Evolutionary conservation across 2,329 filamentous ascomycete genomes (phyloP), one percentile per base, ranked within the genome.

Genomic region (Pseudonectria buxi): DNA sequence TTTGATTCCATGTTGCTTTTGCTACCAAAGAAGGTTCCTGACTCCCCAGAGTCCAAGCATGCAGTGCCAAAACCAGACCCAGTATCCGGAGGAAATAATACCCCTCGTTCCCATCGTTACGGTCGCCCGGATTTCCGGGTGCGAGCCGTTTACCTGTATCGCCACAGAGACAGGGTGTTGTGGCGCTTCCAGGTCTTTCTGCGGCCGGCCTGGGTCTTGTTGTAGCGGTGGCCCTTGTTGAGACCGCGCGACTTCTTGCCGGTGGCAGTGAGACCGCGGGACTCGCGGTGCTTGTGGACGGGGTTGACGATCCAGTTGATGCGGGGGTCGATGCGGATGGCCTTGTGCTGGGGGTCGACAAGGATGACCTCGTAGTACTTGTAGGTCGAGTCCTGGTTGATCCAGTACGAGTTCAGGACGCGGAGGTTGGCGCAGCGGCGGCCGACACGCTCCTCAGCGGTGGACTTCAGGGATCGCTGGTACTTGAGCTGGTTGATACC

Each of bases 291-390:
- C 89, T 98, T 98, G 87, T 98, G 92, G 62, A 98, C 94, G 58
- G 92, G 85, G 76, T 94, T 94, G 75, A 90, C 87, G 79, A 98
- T 98, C 92, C 92, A 98, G 86, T 95, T 98, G 86, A 98, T 96
- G 73, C 92, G 89, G 63, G 92, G 76, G 71, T 98, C 92, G 65
- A 85, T 86, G 71, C 92, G 92, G 80, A 98, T 98, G 65, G 92
- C 92, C 82, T 96, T 96, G 86, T 98, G 92, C 78, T 94, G 86
- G 68, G 92, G 92, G 77, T 98, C 92, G 67, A 98, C 90, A 64
- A 95, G 86, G 77, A 98, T 96, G 72, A 96, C 83, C 76, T 98
- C 92, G 78, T 81, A 98, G 86, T 98, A 98, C 81, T 98, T 98
- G 86, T 96, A 98, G 73, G 92, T 98, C 45, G 89, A 95, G 78